Conservation (phyloP, 192 early-diverging fungal genomes). For the Diversispora epigaea region DNA sequence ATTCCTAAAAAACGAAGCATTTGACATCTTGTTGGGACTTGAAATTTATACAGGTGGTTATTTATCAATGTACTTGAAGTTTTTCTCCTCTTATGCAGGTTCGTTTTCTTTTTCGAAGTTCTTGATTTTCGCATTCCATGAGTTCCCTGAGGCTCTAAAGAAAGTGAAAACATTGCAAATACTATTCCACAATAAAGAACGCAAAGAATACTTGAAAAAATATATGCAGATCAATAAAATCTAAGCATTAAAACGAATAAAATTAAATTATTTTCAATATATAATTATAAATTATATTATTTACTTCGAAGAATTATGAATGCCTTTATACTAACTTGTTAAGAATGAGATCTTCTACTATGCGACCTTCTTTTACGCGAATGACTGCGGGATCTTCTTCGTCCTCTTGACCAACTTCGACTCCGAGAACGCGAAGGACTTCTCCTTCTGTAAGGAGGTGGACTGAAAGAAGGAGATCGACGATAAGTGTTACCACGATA, state of each 20-base stretch:
- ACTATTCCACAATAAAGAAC: slow-evolving; percentile 10
- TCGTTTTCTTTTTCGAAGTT: slow-evolving; percentile 9
- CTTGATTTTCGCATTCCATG: background rate
- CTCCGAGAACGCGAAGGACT: slow-evolving; percentile 15
- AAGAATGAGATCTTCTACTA: slow-evolving; percentile 23
- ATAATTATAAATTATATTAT: too few relatives aligned
- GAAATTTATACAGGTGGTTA: slow-evolving; percentile 3
- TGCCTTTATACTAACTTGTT: background rate
- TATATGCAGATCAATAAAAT: too few relatives aligned
- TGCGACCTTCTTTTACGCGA: background rate
- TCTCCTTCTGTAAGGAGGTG: slow-evolving; percentile 35
- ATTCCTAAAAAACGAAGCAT: slow-evolving; percentile 16
- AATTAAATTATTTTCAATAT: too few relatives aligned
- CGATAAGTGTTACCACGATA: slow-evolving; percentile 34
- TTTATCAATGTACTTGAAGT: too few relatives aligned
- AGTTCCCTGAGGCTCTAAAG: too few relatives aligned
- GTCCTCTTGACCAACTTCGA: slow-evolving; percentile 32
- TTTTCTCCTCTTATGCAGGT: slow-evolving; percentile 13
- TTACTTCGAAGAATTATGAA: background rate
- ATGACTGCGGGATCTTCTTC: slow-evolving; percentile 19
- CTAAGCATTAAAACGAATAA: too few relatives aligned
- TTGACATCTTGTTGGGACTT: slow-evolving; percentile 12
- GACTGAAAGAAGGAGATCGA: slow-evolving; percentile 42
- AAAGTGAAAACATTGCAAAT: too few relatives aligned
- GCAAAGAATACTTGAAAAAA: too few relatives aligned